Base-by-base conservation (phyloP, 148 eudicot genomes). In the Camellia japonica region DNA sequence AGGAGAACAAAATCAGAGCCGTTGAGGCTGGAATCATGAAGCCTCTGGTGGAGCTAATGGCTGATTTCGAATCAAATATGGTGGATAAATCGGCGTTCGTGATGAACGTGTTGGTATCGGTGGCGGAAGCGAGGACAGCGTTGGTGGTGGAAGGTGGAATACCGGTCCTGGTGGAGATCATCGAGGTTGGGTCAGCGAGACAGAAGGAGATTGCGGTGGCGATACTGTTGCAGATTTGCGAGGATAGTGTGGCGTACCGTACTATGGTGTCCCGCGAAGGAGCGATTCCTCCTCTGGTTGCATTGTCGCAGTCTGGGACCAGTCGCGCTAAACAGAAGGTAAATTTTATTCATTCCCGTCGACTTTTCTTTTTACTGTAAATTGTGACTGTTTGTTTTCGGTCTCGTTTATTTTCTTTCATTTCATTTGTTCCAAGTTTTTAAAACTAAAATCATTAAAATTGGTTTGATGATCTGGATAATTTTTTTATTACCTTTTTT, bases 221-320 rank as follows among this genome's bases (percentile, higher is more conserved):
- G 65, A 87, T 90, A 23, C 77, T 94, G 81, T 75, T 91, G 71
- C 91, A 90, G 71, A 19, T 94, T 44, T 92, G 98, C 61, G 90
- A 91, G 43, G 94, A 90, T 54, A 90, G 96, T 74, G 81, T 84
- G 61, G 80, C 82, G 30, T 88, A 87, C 67, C 90, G 97, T 42
- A 87, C 87, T 78, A 86, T 93, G 98, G 98, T 92, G 87, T 93
- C 93, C 60, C 94, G 97, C 70, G 96, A 93, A 74, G 98, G 98
- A 30, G 98, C 97, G 6, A 91, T 93, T 74, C 97, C 97, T n/a
- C 93, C 97, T 1, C 79, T 95, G 74, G 92, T 95, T n/a, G 97
- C 93, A 1, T 68, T 95, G 84, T 87, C 97, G 2, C 97, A 93
- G 77, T 86, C 96, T 8, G 97, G 97, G 16, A 93, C 97, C 19